Conservation (phyloP, 345 rosid genomes). For the Brassica incana region DNA sequence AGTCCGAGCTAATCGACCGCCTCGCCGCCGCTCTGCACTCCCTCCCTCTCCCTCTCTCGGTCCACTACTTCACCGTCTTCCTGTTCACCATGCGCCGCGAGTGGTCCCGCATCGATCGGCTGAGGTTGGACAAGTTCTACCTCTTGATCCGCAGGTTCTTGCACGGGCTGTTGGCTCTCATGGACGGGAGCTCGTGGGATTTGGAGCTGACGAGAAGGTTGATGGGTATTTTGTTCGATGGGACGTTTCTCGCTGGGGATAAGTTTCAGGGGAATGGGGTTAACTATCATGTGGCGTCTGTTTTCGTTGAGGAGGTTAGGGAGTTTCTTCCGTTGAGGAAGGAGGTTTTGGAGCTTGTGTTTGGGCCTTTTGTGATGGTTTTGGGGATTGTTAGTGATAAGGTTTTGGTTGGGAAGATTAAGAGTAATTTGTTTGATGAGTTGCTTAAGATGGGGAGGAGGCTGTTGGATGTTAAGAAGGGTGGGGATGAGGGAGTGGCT, state of each 20-base stretch:
- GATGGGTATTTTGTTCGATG: conserved; percentile 53
- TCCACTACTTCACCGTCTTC: conserved; percentile 70
- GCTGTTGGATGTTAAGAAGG: conserved; percentile 56
- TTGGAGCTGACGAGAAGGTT: conserved; percentile 47
- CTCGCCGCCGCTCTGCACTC: conserved; percentile 56
- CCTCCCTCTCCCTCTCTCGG: conserved; percentile 52
- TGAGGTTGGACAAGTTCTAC: conserved; percentile 88
- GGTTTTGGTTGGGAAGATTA: conserved; percentile 69
- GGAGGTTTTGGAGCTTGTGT: conserved; percentile 51
- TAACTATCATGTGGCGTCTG: conserved; percentile 71
- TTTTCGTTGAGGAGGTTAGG: conserved; percentile 74
- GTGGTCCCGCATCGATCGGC: conserved; percentile 85
- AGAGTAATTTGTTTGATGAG: conserved; percentile 65
- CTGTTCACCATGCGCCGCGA: conserved; percentile 89
- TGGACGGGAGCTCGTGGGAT: conserved; percentile 66
- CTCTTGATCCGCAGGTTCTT: conserved; percentile 77
- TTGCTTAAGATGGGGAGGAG: conserved; percentile 57
- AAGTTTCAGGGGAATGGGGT: conserved; percentile 72
- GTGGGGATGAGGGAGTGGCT: conserved; percentile 39
- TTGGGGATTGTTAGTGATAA: conserved; percentile 67
- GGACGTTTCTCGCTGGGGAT: conserved; percentile 54
- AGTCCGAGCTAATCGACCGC: conserved; percentile 62
- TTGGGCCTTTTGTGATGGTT: conserved; percentile 49
- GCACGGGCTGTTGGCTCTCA: conserved; percentile 45
- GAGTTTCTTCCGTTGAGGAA: conserved; percentile 60